These are phyloP conservation scores for Kernera saxatilis DNA, from an alignment of 345 rosid genomes.

Conservation along the genomic window DNA sequence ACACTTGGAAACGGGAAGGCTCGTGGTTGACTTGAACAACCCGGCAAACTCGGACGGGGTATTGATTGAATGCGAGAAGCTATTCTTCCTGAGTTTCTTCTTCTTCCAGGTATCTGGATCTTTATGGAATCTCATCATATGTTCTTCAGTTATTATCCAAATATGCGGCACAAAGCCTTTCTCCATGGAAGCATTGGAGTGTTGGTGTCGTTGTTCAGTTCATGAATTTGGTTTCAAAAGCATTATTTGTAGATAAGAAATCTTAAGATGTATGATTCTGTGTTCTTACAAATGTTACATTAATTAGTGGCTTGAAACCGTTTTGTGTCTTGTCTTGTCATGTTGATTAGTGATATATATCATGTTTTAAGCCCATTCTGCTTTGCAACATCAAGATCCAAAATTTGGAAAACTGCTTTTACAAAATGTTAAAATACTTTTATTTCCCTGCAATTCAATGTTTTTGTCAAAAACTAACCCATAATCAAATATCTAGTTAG, in stretches of 20 bases:
- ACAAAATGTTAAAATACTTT: slow-evolving; percentile 2
- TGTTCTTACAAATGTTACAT: slow-evolving; percentile 26
- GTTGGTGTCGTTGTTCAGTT: background rate
- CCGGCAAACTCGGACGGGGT: background rate
- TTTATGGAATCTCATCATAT: slow-evolving; percentile 9
- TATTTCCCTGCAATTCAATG: slow-evolving; percentile 1
- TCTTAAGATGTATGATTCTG: slow-evolving; percentile 27
- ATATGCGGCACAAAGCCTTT: slow-evolving; percentile 19
- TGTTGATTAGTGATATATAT: background rate
- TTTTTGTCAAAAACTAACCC: slow-evolving; percentile 2
- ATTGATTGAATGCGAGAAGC: slow-evolving; percentile 8
- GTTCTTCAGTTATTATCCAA: slow-evolving; percentile 4
- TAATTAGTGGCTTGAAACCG: slow-evolving; percentile 22
- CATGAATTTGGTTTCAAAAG: slow-evolving; percentile 18
- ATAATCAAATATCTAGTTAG: slow-evolving; percentile 23
- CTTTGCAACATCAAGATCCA: background rate
- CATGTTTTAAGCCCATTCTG: background rate
- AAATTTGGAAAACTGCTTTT: background rate
- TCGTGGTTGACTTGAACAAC: slow-evolving; percentile 34
- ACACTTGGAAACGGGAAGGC: slow-evolving; percentile 81
- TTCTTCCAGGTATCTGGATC: slow-evolving; percentile 5
- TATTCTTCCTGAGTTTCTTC: background rate
- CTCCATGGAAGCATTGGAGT: slow-evolving; percentile 28
- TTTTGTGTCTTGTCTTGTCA: slow-evolving; percentile 17
- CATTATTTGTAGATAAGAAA: slow-evolving; percentile 52